phyloP scores from a whole-genome alignment of 202 grass and related monocot genomes.

The Elaeis oleifera region DNA sequence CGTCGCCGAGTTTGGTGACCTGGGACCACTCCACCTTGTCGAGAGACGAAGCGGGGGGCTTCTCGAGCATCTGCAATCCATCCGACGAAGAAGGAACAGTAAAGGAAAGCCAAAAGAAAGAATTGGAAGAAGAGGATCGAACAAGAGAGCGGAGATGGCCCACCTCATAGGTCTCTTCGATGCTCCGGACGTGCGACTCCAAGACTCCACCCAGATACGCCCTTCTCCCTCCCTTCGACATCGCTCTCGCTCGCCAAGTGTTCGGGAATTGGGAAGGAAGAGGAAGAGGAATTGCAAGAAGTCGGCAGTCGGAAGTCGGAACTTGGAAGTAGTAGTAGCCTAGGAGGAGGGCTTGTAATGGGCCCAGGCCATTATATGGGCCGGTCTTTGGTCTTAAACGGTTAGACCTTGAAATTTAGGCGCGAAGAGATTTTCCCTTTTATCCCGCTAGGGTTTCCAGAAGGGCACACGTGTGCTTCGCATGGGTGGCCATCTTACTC shows the following conservation, averaged over 20 bases:
- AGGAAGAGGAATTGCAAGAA: background rate
- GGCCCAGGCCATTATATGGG: no score
- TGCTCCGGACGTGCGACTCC: constrained; percentile 45
- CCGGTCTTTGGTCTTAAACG: no score
- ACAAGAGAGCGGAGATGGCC: background rate
- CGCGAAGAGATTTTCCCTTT: no score
- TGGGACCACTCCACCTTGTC: constrained; percentile 73
- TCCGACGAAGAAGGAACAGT: background rate
- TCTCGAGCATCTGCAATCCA: constrained; percentile 46
- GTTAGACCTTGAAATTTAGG: no score
- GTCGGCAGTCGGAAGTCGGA: background rate
- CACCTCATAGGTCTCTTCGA: constrained; percentile 70
- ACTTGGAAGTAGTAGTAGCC: no score
- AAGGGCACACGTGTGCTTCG: no score
- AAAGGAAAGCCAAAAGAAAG: constrained; percentile 2
- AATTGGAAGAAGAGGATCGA: no score
- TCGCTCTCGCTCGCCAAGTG: constrained; percentile 18
- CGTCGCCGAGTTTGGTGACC: constrained; percentile 53
- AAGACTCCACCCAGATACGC: constrained; percentile 11
- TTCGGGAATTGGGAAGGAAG: background rate
- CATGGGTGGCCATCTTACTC: no score
- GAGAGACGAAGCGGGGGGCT: constrained; percentile 30
- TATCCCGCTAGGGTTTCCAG: no score
- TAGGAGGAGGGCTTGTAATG: no score
- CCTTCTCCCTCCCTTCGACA: constrained; percentile 6